Percentiles rank a stretch among this genome's conserved stretches.
phyloP scores from a whole-genome alignment of 1,284 basidiomycete species.

The Ceraceosorus guamensis region DNA sequence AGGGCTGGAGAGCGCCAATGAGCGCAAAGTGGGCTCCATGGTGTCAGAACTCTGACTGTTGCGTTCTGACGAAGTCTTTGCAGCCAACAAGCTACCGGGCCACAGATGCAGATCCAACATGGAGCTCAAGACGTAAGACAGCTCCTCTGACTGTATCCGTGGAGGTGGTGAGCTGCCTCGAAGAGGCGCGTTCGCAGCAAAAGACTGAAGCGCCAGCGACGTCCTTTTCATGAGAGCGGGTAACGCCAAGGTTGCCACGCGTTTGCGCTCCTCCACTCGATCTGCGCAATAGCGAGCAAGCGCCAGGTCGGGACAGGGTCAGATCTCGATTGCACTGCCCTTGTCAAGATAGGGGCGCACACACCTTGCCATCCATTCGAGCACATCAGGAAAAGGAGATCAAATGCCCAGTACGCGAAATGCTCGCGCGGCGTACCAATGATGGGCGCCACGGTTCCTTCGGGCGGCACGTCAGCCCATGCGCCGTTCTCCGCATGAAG shows the following conservation, averaged over 20 bases:
- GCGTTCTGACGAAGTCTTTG: background rate
- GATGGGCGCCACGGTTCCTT: background rate
- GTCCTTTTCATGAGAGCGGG: slow-evolving; percentile 58
- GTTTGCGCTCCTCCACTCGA: slow-evolving; percentile 53
- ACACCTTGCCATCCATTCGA: slow-evolving; percentile 47
- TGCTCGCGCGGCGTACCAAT: slow-evolving; percentile 62
- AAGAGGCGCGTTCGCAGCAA: slow-evolving; percentile 69
- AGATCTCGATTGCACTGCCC: no score
- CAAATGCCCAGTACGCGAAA: slow-evolving; percentile 89
- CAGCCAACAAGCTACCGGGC: slow-evolving; percentile 3
- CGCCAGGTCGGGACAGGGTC: slow-evolving; percentile 50
- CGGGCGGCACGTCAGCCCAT: background rate
- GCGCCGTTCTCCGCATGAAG: background rate
- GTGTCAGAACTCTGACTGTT: background rate
- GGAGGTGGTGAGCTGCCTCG: slow-evolving; percentile 57
- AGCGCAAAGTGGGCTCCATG: background rate
- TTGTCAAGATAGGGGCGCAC: background rate
- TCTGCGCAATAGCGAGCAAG: slow-evolving; percentile 1
- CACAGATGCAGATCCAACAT: slow-evolving; percentile 13
- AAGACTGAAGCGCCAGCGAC: slow-evolving; percentile 64
- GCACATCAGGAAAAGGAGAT: slow-evolving; percentile 73
- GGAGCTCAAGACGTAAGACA: slow-evolving; percentile 64
- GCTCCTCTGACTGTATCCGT: slow-evolving; percentile 71
- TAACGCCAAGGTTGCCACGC: slow-evolving; percentile 65
- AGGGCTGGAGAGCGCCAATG: background rate